Evolutionary conservation across 1,139 yeast genomes (phyloP).

Genomic region (Meyerozyma athensensis): DNA sequence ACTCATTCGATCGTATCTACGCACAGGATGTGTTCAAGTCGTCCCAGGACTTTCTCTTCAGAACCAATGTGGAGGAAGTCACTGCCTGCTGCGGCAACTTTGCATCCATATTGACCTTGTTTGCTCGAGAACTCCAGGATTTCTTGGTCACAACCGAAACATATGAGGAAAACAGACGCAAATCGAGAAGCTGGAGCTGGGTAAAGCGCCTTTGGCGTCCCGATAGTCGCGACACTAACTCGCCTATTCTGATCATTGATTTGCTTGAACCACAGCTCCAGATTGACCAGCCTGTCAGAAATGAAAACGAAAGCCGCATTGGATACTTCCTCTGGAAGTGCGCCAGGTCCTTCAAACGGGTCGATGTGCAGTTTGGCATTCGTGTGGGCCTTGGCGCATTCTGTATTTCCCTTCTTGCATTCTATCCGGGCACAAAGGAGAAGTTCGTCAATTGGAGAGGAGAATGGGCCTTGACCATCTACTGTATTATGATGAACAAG

Average conservation of each 20-base stretch:
- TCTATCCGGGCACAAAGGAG: conserved; percentile 49
- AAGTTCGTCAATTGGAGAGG: conserved; percentile 65
- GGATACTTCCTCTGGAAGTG: conserved; percentile 26
- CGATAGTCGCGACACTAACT: neutral
- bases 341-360: conserved; percentile 40
- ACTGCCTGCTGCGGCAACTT: conserved; percentile 86
- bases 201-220: conserved; percentile 16
- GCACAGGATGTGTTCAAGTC: conserved; percentile 51
- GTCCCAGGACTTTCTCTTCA: conserved; percentile 33
- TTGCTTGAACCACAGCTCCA: neutral
- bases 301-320: neutral
- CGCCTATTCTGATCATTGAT: neutral
- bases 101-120: conserved; percentile 58
- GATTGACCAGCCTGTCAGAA: neutral
- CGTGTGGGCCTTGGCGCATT: conserved; percentile 79
- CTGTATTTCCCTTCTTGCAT: conserved; percentile 63
- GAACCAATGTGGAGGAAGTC: conserved; percentile 71
- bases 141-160: conserved; percentile 46
- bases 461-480: conserved; percentile 82
- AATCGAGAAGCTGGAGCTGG: conserved; percentile 47
- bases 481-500: conserved; percentile 79
- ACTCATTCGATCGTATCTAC: conserved; percentile 56
- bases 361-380: conserved; percentile 74
- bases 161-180: conserved; percentile 29
- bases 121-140: conserved; percentile 51